phyloP scores from a whole-genome alignment of 257 asterid genomes.

The Salvia splendens region DNA sequence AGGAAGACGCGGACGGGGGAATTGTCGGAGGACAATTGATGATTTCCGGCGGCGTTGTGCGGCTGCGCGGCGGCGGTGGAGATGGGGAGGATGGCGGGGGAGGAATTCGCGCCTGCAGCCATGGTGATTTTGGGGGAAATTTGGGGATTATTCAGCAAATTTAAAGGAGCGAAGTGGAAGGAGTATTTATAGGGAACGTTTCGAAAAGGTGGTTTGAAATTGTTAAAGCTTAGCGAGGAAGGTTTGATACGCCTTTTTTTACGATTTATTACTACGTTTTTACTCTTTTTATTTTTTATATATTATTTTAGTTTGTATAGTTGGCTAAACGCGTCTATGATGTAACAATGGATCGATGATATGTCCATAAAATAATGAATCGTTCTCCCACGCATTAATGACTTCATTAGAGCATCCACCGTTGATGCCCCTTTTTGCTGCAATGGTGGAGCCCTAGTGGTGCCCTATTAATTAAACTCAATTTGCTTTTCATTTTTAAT shows the following conservation, averaged over 20 bases:
- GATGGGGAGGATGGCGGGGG: slow-evolving; percentile 75
- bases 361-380: too few species aligned
- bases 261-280: too few species aligned
- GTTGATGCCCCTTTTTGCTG: too few species aligned
- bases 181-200: slow-evolving; percentile 21
- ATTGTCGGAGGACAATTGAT: slow-evolving; percentile 39
- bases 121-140: slow-evolving; percentile 29
- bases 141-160: slow-evolving; percentile 9
- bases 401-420: too few species aligned
- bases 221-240: slow-evolving; percentile 28
- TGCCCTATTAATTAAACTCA: too few species aligned
- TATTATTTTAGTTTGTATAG: too few species aligned
- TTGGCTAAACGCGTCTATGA: too few species aligned
- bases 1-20: slow-evolving; percentile 56
- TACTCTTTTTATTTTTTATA: too few species aligned
- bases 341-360: too few species aligned
- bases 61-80: slow-evolving; percentile 51
- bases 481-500: too few species aligned
- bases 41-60: slow-evolving; percentile 37
- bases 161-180: neutral
- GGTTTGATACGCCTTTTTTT: neutral
- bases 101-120: slow-evolving; percentile 45
- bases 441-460: too few species aligned
- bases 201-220: slow-evolving; percentile 11
- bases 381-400: too few species aligned